A percentile compares a stretch with the other conserved stretches of the same genome.
Evolutionary conservation across 176 grass and related monocot species (phyloP).

Genomic region (Zea luxurians): DNA sequence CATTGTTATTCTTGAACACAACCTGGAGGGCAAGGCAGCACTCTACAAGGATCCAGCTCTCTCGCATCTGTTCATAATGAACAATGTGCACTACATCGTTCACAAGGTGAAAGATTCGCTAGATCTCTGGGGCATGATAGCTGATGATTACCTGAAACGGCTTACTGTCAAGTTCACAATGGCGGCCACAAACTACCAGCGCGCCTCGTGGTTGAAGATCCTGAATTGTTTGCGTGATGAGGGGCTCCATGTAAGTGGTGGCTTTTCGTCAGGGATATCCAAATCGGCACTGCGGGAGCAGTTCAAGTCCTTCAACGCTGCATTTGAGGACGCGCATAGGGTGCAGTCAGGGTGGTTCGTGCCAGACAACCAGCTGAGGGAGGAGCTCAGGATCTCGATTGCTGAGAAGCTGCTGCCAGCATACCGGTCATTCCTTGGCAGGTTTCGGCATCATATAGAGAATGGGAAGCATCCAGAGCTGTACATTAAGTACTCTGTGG

Average conservation of each 20-base stretch:
- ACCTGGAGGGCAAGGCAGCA: conserved; percentile 67
- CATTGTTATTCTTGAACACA: conserved; percentile 78
- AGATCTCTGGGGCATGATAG: conserved; percentile 71
- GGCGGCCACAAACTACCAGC: conserved; percentile 66
- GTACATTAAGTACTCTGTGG: conserved; percentile 81
- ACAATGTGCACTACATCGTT: conserved; percentile 93
- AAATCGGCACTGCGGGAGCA: conserved; percentile 73
- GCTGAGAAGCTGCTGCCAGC: conserved; percentile 82
- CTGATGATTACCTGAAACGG: conserved; percentile 74
- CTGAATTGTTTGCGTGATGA: conserved; percentile 80
- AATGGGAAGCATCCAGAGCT: conserved; percentile 81
- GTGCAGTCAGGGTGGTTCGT: conserved; percentile 73
- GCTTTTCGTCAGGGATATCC: conserved; percentile 80
- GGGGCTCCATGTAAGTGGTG: conserved; percentile 79
- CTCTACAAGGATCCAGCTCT: conserved; percentile 78
- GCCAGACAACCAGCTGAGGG: conserved; percentile 75
- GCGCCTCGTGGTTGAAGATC: conserved; percentile 66
- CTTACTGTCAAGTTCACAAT: conserved; percentile 69
- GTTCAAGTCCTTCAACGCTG: conserved; percentile 83
- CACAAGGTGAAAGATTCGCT: conserved; percentile 83
- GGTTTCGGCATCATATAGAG: conserved; percentile 93
- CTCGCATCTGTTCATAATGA: conserved; percentile 80
- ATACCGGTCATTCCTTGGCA: conserved; percentile 81
- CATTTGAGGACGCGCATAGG: conserved; percentile 80
- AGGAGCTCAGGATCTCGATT: conserved; percentile 91